Evolutionary conservation across 805 yeast genomes (phyloP).

Genomic region (Ogataea salicorniae): DNA sequence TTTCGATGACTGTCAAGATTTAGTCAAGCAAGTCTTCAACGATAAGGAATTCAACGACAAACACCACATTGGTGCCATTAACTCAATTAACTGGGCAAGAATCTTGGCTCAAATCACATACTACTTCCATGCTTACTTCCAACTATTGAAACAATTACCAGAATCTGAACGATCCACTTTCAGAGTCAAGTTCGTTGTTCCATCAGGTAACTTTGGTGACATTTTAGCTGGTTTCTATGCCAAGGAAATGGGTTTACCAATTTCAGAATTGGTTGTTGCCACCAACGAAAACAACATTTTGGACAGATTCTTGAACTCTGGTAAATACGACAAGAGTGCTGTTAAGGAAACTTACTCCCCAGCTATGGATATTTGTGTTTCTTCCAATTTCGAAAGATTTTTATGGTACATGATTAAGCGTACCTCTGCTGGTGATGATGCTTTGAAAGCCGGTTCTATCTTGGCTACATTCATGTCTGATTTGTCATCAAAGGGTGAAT

Average conservation of each 20-base stretch:
- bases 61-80: slow-evolving; percentile 95
- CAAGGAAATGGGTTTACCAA: slow-evolving; percentile 90
- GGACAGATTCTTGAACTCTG: slow-evolving; percentile 85
- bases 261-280: slow-evolving; percentile 82
- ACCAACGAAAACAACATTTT: slow-evolving; percentile 94
- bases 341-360: slow-evolving; percentile 92
- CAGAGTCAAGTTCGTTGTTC: slow-evolving; percentile 82
- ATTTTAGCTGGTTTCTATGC: slow-evolving; percentile 96
- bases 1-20: slow-evolving; percentile 97
- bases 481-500: slow-evolving; percentile 71
- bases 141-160: slow-evolving; percentile 39
- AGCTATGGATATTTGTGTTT: slow-evolving; percentile 96
- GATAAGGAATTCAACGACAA: slow-evolving; percentile 82
- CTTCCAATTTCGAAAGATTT: slow-evolving; percentile 94
- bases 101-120: slow-evolving; percentile 96
- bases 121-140: slow-evolving; percentile 90
- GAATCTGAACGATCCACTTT: slow-evolving; percentile 29
- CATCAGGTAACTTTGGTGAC: slow-evolving; percentile 98
- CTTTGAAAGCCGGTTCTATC: slow-evolving; percentile 65
- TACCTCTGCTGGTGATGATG: slow-evolving; percentile 52
- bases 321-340: slow-evolving; percentile 71
- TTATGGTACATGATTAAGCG: slow-evolving; percentile 90
- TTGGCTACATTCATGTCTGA: slow-evolving; percentile 74
- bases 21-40: slow-evolving; percentile 89
- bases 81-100: slow-evolving; percentile 99